Base-by-base conservation (phyloP, 306 rosid species). In the Castanea sativa region DNA sequence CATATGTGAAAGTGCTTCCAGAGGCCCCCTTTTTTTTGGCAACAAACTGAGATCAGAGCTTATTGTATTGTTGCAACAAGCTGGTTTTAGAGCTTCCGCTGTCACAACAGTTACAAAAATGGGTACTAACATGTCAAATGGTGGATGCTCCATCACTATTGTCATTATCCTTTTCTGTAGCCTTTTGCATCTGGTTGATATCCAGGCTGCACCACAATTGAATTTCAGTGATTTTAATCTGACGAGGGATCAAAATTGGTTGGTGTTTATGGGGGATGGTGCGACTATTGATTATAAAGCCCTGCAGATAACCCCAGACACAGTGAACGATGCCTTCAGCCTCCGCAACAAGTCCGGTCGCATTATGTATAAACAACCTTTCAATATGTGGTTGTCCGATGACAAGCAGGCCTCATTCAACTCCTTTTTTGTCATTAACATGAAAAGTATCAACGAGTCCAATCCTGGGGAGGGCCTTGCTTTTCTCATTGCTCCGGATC, bases 281-380 rank as follows among this genome's bases (percentile, higher is more conserved):
- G 68, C 91, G 13, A 56, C 84, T 13, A 79, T 83, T 23, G 85
- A 78, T 41, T 0, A 0, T 0, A 18, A 49, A 15, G 91, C 89
- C 15, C 91, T 88, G 55, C 89, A 85, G 82, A 12, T 88, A 73
- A 87, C 90, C n/a, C 71, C 88, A 9, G 86, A 87, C 82, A 14
- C 82, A 2, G 0, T 0, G 6, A 81, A 78, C 57, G 0, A 35
- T 4, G 73, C 0, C 16, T 19, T 3, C 32, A 10, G 5, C 3
- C 45, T n/a, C 81, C 25, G 0, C 15, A 79, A 85, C 80, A 76
- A 13, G 18, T 73, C 72, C 15, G 89, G 91, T 19, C 80, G 89
- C 14, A 79, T 85, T 72, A 83, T 79, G 84, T 83, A 83, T 73
- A 1, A n/a, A 6, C 51, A 56, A 19, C 78, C 86, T 2, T 88